phyloP scores from a whole-genome alignment of 345 rosid genomes.

The Camelina hispida region DNA sequence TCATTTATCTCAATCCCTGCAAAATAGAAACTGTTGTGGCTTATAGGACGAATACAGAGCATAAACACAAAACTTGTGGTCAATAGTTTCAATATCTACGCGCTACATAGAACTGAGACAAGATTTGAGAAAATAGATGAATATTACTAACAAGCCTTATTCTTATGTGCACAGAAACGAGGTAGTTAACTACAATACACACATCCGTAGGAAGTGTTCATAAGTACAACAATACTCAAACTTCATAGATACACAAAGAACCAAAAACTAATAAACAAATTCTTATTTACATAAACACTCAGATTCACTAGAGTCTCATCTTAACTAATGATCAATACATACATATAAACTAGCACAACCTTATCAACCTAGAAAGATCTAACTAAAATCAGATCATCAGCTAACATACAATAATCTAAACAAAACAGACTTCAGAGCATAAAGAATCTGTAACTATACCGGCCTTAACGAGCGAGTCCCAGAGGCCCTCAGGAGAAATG shows the following conservation, averaged over 20 bases:
- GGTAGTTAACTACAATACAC: not conserved
- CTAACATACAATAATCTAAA: slow-evolving; percentile 6
- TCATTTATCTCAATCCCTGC: slow-evolving; percentile 84
- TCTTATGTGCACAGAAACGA: not conserved
- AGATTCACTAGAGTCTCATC: not conserved
- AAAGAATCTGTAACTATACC: slow-evolving; percentile 46
- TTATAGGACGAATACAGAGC: slow-evolving; percentile 56
- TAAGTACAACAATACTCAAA: not conserved
- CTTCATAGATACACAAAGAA: not conserved
- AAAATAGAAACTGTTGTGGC: slow-evolving; percentile 57
- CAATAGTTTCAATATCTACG: not conserved
- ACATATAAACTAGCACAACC: not conserved
- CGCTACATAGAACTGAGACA: not conserved
- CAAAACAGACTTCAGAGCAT: not conserved
- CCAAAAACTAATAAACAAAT: not conserved
- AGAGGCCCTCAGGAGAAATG: slow-evolving; percentile 76
- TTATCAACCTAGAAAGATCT: not conserved
- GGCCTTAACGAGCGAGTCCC: slow-evolving; percentile 73
- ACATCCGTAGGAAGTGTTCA: not conserved
- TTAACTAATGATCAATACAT: not conserved
- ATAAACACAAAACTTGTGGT: not conserved
- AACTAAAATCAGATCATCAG: not conserved
- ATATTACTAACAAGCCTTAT: not conserved
- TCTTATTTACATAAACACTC: not conserved
- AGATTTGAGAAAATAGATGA: not conserved